These are phyloP conservation scores for Acacia melanoxylon DNA, from an alignment of 306 rosid species.

Conservation along the genomic window DNA sequence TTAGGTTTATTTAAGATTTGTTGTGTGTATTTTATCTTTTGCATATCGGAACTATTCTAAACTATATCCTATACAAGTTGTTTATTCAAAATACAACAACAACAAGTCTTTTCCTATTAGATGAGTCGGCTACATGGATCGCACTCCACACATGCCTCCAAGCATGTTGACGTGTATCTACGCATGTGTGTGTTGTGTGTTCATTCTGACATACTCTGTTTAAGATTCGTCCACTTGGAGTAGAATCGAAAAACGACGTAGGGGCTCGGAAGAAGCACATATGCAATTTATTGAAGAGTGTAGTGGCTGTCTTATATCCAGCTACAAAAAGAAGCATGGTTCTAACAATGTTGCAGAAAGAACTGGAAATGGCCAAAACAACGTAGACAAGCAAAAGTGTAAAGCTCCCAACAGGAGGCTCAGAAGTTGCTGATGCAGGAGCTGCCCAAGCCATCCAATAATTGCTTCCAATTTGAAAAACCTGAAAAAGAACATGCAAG, in stretches of 20 bases:
- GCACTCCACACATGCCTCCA: background rate
- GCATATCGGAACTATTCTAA: background rate
- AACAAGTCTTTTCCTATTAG: too few relatives aligned
- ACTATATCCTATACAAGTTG: background rate
- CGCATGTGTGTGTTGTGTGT: background rate
- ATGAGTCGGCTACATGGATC: too few relatives aligned
- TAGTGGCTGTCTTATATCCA: constrained; percentile 68
- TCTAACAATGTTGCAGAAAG: constrained; percentile 53
- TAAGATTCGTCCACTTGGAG: constrained; percentile 65
- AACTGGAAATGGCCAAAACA: constrained; percentile 66
- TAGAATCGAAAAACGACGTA: constrained; percentile 83
- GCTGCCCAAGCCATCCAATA: constrained; percentile 92
- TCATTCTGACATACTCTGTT: constrained; percentile 42
- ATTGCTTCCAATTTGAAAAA: constrained; percentile 70
- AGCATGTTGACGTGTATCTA: background rate
- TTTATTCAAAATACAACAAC: background rate
- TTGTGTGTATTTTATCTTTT: background rate
- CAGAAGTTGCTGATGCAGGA: constrained; percentile 56
- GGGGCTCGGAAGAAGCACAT: constrained; percentile 70
- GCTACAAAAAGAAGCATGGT: constrained; percentile 41
- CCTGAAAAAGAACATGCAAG: constrained; percentile 53
- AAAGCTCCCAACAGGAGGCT: constrained; percentile 42
- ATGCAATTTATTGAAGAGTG: constrained; percentile 77
- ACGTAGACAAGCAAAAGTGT: constrained; percentile 60
- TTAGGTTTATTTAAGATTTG: background rate